Evolutionary conservation across 352 stramenopile species (phyloP).

Genomic region (Phytophthora palmivora): DNA sequence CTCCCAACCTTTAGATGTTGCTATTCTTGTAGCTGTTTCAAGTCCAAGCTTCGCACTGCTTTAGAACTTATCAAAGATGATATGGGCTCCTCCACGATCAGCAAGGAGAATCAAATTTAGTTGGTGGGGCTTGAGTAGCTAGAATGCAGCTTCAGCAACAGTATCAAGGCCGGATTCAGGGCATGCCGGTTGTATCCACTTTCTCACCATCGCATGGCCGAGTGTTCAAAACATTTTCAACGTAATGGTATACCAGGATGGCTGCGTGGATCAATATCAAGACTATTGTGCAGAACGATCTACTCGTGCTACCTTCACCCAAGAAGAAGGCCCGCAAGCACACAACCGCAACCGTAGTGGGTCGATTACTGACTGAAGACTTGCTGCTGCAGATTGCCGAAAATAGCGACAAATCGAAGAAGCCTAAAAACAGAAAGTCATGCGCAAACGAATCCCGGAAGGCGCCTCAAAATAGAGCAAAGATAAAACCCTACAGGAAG

Average conservation of each 20-base stretch:
- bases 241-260: too few relatives aligned
- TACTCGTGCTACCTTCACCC: conserved; percentile 1
- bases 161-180: conserved; percentile 13
- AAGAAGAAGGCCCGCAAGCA: not conserved
- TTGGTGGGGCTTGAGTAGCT: conserved; percentile 12
- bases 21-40: not conserved
- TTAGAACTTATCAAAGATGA: conserved; percentile 1
- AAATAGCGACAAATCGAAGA: not conserved
- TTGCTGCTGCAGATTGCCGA: not conserved
- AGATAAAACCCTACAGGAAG: not conserved
- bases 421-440: not conserved
- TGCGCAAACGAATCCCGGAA: not conserved
- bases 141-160: not conserved
- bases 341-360: conserved; percentile 3
- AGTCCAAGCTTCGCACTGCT: not conserved
- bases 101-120: conserved; percentile 11
- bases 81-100: conserved; percentile 1
- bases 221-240: too few relatives aligned
- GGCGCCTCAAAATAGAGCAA: not conserved
- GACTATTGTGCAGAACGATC: not conserved
- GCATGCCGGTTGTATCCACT: conserved; percentile 13
- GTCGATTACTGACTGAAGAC: conserved; percentile 5
- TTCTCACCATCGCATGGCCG: conserved; percentile 4
- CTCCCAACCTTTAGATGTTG: conserved; percentile 21
- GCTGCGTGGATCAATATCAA: not conserved